Conservation (phyloP, 768 basidiomycete genomes). For the Podaxis carcinomalis region DNA sequence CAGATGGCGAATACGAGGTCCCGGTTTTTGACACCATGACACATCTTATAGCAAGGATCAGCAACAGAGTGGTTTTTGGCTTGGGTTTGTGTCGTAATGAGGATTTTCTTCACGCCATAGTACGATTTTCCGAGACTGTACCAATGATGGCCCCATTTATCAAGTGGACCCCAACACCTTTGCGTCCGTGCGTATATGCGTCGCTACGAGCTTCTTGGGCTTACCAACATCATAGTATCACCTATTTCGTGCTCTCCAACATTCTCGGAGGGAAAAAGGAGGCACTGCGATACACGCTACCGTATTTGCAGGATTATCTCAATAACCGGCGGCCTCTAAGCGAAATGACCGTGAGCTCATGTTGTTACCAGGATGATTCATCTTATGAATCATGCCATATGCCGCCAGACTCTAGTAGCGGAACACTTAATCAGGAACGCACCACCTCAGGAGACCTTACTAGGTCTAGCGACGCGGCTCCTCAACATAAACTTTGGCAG, state of each 20-base stretch:
- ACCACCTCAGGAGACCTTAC: constrained; percentile 25
- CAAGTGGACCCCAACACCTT: constrained; percentile 24
- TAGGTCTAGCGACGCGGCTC: constrained; percentile 30
- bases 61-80: constrained; percentile 36
- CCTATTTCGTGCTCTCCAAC: constrained; percentile 27
- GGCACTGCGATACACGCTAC: constrained; percentile 24
- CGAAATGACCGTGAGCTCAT: constrained; percentile 22
- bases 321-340: constrained; percentile 18
- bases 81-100: constrained; percentile 29
- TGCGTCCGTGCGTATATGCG: constrained; percentile 25
- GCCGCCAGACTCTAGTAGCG: constrained; percentile 19
- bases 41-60: constrained; percentile 31
- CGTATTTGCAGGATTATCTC: constrained; percentile 24
- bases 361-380: background rate
- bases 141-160: constrained; percentile 31
- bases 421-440: constrained; percentile 27
- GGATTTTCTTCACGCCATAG: constrained; percentile 28
- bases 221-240: constrained; percentile 16
- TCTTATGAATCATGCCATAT: background rate
- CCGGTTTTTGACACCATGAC: constrained; percentile 34
- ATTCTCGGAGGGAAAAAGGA: constrained; percentile 31
- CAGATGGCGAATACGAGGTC: constrained; percentile 19
- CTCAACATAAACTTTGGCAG: constrained; percentile 37
- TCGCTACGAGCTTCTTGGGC: background rate
- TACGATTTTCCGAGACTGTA: constrained; percentile 30